Evolutionary conservation across 805 yeast species (phyloP), one percentile per base, ranked within the genome.

Genomic region (Torulaspora delbrueckii): DNA sequence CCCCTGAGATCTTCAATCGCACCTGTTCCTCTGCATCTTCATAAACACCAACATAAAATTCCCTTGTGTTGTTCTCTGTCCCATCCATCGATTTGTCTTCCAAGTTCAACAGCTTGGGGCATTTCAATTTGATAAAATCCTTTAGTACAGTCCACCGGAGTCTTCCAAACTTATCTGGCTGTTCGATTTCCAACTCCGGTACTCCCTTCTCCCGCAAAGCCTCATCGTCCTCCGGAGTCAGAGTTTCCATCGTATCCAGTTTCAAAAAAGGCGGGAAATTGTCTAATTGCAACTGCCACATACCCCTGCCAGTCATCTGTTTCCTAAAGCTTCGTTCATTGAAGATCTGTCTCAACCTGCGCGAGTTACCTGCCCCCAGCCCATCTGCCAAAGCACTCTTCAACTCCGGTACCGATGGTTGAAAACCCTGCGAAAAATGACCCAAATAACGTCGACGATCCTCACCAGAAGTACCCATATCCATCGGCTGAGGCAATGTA

Each of bases 101-200:
- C 38, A 54, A 42, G 31, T 51, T 54, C 22, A 62, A 40, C 40
- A 62, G 48, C 30, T 50, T 54, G 12, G 63, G 63, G 43, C 67
- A 63, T 40, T 62, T 62, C 30, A 58, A 45, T 42, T 68, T 63
- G 9, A 70, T 55, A 34, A 59, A 63, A 48, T 70, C 75, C 50
- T 69, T 69, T 13, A 70, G 42, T 1, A 66, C 64, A 10, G 62
- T 65, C 73, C 74, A 70, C 44, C 64, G 57, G 6, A 64, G 48
- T 39, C 62, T 62, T 8, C 61, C 60, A 45, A 44, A 62, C 37
- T 51, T 54, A 12, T 60, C 64, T 18, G 62, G 51, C 25, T 55
- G 53, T 23, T 54, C 51, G 8, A 63, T 62, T 8, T 43, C 48
- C 19, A 55, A 40, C 23, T 38, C 18, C 19, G 33, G 37, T 19